Evolutionary conservation across 2,329 filamentous ascomycete genomes (phyloP), one percentile per base, ranked within the genome.

Genomic region (Pyricularia sp.): DNA sequence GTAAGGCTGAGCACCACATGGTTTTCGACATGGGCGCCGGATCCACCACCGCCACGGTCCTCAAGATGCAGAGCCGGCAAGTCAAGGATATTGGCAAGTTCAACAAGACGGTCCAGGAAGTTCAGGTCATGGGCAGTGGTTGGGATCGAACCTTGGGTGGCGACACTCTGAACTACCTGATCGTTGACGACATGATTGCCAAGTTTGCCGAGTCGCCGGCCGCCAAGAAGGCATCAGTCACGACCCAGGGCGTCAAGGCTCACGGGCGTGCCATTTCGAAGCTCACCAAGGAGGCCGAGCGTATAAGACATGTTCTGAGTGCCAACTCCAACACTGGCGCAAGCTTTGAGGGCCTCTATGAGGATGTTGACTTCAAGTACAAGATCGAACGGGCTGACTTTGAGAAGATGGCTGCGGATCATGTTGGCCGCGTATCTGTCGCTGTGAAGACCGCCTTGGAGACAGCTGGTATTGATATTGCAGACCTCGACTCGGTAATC

Each of bases 1-100:
- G 87, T 72, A 93, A 93, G 81, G 90, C 95, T 0, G 95, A 99
- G 79, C 88, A 94, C 74, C 93, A 99, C 80, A 81, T 99, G 78
- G 88, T 99, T 33, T 99, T 95, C 76, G 95, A 99, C 77, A 98
- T 99, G 94, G 95, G 95, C 73, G 94, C 95, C 73, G 95, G 95
- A 4, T 97, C 93, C 64, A 92, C 94, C 36, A 97, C 93, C 74
- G 94, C 94, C 4, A 95, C 93, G 7, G 83, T 99, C 68, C 81
- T 99, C 77, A 91, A 90, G 75, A 97, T 99, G 81, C 94, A 97
- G 79, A 91, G 92, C 77, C 90, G 90, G 73, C 89, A 86, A 1
- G 90, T 98, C 71, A 99, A 98, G 84, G 94, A 97, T 74, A 81
- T 94, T 69, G 94, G 93, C 72, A 93, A 92, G 78, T 94, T 88